Evolutionary conservation across 225 moss, liverwort and hornwort genomes (phyloP).

Genomic region (Takakia lepidozioides): DNA sequence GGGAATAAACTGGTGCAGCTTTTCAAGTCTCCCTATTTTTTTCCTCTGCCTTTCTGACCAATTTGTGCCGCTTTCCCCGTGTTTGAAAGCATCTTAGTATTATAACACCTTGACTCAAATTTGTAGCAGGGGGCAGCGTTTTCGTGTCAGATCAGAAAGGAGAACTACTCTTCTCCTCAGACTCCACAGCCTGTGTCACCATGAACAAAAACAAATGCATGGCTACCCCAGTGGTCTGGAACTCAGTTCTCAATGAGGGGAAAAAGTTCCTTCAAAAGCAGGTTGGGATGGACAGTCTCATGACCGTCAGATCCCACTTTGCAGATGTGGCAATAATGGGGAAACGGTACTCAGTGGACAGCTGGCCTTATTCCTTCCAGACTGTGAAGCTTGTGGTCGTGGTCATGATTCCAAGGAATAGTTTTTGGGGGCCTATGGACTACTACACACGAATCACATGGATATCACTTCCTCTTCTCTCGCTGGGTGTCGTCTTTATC

Average conservation of each 20-base stretch:
- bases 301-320: slow-evolving; percentile 35
- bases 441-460: slow-evolving; percentile 41
- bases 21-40: no score
- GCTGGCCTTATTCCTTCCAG: slow-evolving; percentile 51
- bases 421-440: slow-evolving; percentile 60
- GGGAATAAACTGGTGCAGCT: no score
- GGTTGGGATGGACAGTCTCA: slow-evolving; percentile 41
- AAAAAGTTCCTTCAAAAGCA: slow-evolving; percentile 25
- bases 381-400: slow-evolving; percentile 61
- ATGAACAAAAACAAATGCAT: slow-evolving; percentile 25
- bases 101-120: slow-evolving; percentile 24
- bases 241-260: slow-evolving; percentile 31
- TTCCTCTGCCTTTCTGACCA: no score
- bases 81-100: neutral
- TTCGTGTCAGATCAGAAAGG: slow-evolving; percentile 66
- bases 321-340: slow-evolving; percentile 43
- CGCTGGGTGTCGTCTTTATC: slow-evolving; percentile 44
- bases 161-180: slow-evolving; percentile 56
- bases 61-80: no score
- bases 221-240: slow-evolving; percentile 16
- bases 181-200: slow-evolving; percentile 30
- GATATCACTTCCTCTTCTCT: slow-evolving; percentile 50
- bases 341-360: slow-evolving; percentile 52
- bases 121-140: slow-evolving; percentile 60
- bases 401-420: slow-evolving; percentile 56